phyloP scores from a whole-genome alignment of 768 basidiomycete species.

The Russula foetens region DNA sequence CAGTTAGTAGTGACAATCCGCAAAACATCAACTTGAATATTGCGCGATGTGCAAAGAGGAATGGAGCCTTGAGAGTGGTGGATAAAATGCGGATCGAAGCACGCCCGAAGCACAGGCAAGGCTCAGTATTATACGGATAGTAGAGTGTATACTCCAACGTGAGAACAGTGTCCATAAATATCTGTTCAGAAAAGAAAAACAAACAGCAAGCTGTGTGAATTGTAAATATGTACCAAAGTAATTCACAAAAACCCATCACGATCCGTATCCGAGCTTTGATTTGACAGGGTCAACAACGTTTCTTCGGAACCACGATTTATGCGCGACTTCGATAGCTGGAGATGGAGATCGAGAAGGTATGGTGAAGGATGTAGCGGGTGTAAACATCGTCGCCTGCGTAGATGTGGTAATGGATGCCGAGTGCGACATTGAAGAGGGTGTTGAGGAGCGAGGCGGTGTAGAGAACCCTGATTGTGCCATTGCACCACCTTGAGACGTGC shows the following conservation, averaged over 20 bases:
- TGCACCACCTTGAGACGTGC: neutral
- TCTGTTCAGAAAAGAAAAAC: neutral
- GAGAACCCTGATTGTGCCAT: neutral
- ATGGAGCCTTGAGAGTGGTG: too few relatives aligned
- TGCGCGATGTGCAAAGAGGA: too few relatives aligned
- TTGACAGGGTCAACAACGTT: slow-evolving; percentile 8
- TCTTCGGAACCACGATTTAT: slow-evolving; percentile 13
- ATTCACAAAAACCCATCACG: neutral
- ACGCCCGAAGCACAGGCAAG: too few relatives aligned
- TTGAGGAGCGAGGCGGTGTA: slow-evolving; percentile 10
- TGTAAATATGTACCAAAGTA: neutral
- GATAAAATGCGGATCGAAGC: too few relatives aligned
- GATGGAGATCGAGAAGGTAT: slow-evolving; percentile 5
- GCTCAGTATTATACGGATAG: too few relatives aligned
- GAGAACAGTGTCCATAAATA: neutral
- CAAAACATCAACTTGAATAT: too few relatives aligned
- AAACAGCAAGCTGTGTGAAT: neutral
- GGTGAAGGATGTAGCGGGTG: slow-evolving; percentile 11
- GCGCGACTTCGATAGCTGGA: neutral
- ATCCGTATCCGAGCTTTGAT: slow-evolving; percentile 6
- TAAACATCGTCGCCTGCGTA: neutral
- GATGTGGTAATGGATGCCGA: neutral
- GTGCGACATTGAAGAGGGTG: slow-evolving; percentile 12
- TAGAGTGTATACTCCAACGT: too few relatives aligned
- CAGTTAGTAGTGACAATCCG: too few relatives aligned